Percentiles rank a stretch among this genome's conserved stretches.
phyloP scores from a whole-genome alignment of 202 grass and related monocot genomes.

The Eragrostis tef region DNA sequence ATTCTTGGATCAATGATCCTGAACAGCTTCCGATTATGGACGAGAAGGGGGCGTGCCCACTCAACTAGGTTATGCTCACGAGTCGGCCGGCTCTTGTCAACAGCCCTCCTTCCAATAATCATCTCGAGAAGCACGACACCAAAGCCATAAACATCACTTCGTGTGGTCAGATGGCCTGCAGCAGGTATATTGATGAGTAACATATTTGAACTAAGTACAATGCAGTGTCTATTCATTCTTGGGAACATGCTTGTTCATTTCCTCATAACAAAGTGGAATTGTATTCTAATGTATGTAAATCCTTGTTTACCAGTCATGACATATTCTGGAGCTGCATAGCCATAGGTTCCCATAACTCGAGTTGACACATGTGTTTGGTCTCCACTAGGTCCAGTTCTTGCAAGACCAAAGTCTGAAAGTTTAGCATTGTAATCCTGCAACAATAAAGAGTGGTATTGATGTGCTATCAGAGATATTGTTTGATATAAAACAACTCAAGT shows the following conservation, averaged over 20 bases:
- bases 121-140: conserved; percentile 96
- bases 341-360: conserved; percentile 90
- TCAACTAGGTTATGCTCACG: conserved; percentile 93
- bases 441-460: conserved; percentile 21
- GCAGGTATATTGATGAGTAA: conserved; percentile 35
- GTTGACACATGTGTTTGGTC: conserved; percentile 98
- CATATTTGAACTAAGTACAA: conserved; percentile 25
- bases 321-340: conserved; percentile 99
- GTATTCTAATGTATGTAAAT: conserved; percentile 13
- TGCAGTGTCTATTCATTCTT: conserved; percentile 14
- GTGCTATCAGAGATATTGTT: conserved; percentile 15
- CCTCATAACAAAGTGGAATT: not conserved
- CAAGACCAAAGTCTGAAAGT: conserved; percentile 97
- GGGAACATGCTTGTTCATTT: conserved; percentile 35
- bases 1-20: conserved; percentile 96
- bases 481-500: conserved; percentile 31
- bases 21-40: conserved; percentile 87
- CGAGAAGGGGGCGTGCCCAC: conserved; percentile 87
- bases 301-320: conserved; percentile 85
- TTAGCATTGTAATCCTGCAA: conserved; percentile 98
- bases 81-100: conserved; percentile 87
- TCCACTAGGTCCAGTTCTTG: conserved; percentile 96
- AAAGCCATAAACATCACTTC: conserved; percentile 95
- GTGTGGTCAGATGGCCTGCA: conserved; percentile 86
- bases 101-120: conserved; percentile 86